A percentile compares a stretch with the other conserved stretches of the same genome.
Conservation (phyloP, 768 basidiomycete genomes). For the Lentinula sp. region DNA sequence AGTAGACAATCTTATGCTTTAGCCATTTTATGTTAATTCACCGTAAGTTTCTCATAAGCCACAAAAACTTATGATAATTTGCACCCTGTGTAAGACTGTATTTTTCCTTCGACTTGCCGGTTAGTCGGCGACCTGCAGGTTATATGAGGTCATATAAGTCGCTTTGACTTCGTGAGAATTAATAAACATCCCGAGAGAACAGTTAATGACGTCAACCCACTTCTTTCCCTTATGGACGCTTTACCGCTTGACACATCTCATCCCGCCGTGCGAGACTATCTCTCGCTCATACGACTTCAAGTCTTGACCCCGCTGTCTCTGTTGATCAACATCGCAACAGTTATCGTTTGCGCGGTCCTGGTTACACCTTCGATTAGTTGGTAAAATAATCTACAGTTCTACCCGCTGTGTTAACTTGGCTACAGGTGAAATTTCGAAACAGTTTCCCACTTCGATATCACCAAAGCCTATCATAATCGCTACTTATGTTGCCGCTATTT, state of each 20-base stretch:
- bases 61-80: no score
- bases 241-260: constrained; percentile 54
- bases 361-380: constrained; percentile 56
- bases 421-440: constrained; percentile 42
- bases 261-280: constrained; percentile 60
- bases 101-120: no score
- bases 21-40: no score
- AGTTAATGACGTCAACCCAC: not conserved
- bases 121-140: no score
- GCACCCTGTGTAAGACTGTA: no score
- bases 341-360: constrained; percentile 63
- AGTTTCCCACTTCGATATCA: constrained; percentile 66
- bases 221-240: constrained; percentile 35
- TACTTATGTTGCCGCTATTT: constrained; percentile 56
- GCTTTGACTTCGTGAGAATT: not conserved
- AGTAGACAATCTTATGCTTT: no score
- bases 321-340: constrained; percentile 70
- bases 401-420: not conserved
- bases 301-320: constrained; percentile 83
- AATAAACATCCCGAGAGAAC: no score
- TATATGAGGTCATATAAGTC: not conserved
- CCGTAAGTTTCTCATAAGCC: no score
- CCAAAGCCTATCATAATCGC: constrained; percentile 55
- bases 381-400: constrained; percentile 17
- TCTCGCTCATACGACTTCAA: constrained; percentile 71